Evolutionary conservation across 2,329 filamentous ascomycete species (phyloP).

Genomic region (Nothophoma quercina): DNA sequence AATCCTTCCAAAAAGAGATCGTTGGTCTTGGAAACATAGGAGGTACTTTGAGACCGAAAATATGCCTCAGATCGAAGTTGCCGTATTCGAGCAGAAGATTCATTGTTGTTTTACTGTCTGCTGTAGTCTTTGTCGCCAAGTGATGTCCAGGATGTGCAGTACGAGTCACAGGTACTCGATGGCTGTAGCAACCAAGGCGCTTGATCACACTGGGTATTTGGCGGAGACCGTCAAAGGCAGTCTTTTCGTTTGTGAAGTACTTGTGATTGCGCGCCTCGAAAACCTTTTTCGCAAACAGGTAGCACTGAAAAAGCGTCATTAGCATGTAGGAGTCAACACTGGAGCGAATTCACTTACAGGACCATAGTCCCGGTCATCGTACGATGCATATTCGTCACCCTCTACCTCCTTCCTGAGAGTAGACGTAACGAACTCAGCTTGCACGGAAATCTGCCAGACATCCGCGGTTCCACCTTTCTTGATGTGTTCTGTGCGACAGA

Average conservation of each 20-base stretch:
- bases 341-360: too few species aligned
- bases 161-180: neutral
- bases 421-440: constrained; percentile 27
- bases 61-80: constrained; percentile 42
- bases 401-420: constrained; percentile 5
- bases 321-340: neutral
- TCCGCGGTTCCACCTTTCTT: constrained; percentile 35
- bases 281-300: constrained; percentile 7
- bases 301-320: constrained; percentile 11
- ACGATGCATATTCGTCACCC: too few species aligned
- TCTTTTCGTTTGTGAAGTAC: constrained; percentile 7
- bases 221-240: constrained; percentile 5
- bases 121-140: neutral
- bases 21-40: constrained; percentile 36
- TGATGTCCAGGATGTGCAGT: too few species aligned
- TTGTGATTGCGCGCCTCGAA: constrained; percentile 2
- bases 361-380: too few species aligned
- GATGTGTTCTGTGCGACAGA: constrained; percentile 13
- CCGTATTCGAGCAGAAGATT: constrained; percentile 48
- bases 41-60: constrained; percentile 27
- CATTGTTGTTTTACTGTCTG: constrained; percentile 17
- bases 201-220: constrained; percentile 1
- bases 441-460: constrained; percentile 29
- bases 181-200: constrained; percentile 3
- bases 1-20: constrained; percentile 36